Percentiles rank a stretch among this genome's conserved stretches.
Evolutionary conservation across 345 rosid genomes (phyloP).

Genomic region (Populus pruinosa): DNA sequence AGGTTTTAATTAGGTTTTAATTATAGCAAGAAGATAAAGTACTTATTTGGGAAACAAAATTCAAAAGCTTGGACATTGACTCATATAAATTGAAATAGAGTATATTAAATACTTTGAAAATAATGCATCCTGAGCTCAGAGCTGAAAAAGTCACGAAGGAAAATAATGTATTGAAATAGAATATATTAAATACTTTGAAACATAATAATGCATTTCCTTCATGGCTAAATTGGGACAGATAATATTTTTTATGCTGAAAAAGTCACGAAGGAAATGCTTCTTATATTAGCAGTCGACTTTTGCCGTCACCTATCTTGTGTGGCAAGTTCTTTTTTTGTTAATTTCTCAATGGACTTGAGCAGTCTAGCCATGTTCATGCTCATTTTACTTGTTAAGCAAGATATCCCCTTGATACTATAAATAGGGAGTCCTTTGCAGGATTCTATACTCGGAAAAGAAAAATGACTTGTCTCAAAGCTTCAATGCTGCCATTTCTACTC

Average conservation of each 20-base stretch:
- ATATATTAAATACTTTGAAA: too few relatives aligned
- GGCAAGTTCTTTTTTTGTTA: not conserved
- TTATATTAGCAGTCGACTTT: not conserved
- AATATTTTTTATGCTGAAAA: too few relatives aligned
- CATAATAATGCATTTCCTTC: too few relatives aligned
- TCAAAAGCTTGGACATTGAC: not conserved
- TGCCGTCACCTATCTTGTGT: not conserved
- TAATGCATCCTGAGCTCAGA: too few relatives aligned
- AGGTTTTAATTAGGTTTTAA: not conserved
- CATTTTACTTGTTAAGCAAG: not conserved
- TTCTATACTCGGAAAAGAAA: not conserved
- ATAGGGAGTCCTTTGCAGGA: not conserved
- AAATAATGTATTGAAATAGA: too few relatives aligned
- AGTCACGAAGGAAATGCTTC: not conserved
- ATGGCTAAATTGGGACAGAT: too few relatives aligned
- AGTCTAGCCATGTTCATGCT: not conserved
- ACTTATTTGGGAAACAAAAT: not conserved
- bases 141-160: not conserved
- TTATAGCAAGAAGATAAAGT: too few relatives aligned
- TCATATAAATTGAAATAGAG: not conserved
- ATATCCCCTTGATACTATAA: not conserved
- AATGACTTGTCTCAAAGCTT: not conserved
- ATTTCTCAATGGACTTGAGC: not conserved
- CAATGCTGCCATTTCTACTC: not conserved
- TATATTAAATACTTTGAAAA: not conserved